These are phyloP conservation scores for Xylaria longipes DNA, from an alignment of 495 filamentous ascomycete genomes.

Conservation along the genomic window DNA sequence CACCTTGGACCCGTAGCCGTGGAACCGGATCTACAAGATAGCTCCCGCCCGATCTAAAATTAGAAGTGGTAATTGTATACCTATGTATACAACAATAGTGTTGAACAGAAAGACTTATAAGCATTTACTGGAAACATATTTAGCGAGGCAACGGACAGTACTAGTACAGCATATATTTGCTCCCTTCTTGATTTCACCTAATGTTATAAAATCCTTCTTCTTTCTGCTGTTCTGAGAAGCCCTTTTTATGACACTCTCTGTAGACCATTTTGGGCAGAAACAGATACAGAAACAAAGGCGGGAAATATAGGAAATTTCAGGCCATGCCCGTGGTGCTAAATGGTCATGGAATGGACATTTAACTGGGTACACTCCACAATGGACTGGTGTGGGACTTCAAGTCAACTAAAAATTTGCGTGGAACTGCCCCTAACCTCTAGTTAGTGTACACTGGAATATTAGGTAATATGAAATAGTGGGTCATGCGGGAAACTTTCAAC, in stretches of 20 bases:
- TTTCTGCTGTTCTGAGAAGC: not conserved
- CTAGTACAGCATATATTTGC: not conserved
- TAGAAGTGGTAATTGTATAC: not conserved
- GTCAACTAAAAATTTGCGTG: not conserved
- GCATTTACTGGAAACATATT: not conserved
- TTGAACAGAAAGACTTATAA: not conserved
- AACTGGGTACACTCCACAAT: not conserved
- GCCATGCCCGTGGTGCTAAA: not conserved
- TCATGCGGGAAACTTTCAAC: not conserved
- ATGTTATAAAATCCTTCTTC: not conserved
- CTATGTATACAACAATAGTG: not conserved
- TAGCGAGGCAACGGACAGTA: not conserved
- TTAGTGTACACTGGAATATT: not conserved
- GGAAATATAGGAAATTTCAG: not conserved
- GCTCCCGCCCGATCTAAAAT: slow-evolving; percentile 21
- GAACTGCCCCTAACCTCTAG: not conserved
- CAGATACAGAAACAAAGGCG: not conserved
- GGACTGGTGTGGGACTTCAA: not conserved
- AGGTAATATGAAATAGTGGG: not conserved
- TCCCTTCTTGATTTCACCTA: not conserved
- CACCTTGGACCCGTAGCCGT: slow-evolving; percentile 13
- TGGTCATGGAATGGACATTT: not conserved
- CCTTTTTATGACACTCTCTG: not conserved
- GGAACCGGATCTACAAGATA: slow-evolving; percentile 17
- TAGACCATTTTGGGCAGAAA: not conserved